Evolutionary conservation across 768 basidiomycete genomes (phyloP), one percentile per base, ranked within the genome.

Genomic region (Amanita exitialis): DNA sequence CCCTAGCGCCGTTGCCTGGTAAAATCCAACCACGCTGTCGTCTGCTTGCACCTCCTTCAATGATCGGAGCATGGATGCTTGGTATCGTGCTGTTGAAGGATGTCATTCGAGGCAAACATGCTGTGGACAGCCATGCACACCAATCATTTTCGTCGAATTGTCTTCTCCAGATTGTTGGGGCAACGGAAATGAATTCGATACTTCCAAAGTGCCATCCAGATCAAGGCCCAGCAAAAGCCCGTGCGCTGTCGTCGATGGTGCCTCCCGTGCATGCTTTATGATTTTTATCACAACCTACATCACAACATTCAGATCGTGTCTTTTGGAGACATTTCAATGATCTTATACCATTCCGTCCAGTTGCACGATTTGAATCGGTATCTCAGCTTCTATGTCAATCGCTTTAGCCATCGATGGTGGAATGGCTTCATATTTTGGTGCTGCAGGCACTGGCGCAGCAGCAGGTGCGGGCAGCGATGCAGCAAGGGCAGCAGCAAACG

Each of bases 401-500:
- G 83, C 84, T 64, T 89, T 92, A 41, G 91, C 80, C 87, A 95
- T 90, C 55, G 90, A 88, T 4, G 91, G 79, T 15, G 94, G 94
- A 54, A 96, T 90, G 39, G 83, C 83, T 67, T 93, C 90, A 69
- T 89, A 83, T 23, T 75, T 79, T 15, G 85, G 82, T 8, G 79
- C 77, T 53, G 75, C 75, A 13, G 85, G 80, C 12, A 74, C 70
- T 7, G 81, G 77, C 8, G 79, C 74, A 21, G 82, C 66, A 44
- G 78, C 69, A 9, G 83, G 80, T 56, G 80, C 75, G 43, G 89
- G 86, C 25, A 87, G 70, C 21, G 86, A 83, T 27, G 93, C 92
- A 59, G 92, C 90, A 23, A 95, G 76, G 42, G 91, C 82, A 64
- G 90, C 90, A 45, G 93, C 93, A 90, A 96, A 94, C 38, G 93